Base-by-base conservation (phyloP, 2,329 filamentous ascomycete species). In the Coccinonectria pachysandricola region DNA sequence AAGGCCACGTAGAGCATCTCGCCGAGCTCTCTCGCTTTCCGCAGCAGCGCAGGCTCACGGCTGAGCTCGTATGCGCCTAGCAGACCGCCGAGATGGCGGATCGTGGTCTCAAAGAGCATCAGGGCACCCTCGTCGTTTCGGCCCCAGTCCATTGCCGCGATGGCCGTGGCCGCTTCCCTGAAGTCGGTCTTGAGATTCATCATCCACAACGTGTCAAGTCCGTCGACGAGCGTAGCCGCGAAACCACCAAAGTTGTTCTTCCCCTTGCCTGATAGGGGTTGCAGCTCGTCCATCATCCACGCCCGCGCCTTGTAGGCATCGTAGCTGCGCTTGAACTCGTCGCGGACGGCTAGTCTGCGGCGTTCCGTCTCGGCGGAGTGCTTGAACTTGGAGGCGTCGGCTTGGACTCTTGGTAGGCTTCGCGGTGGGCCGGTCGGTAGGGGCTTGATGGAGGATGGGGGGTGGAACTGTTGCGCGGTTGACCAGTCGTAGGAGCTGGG, bases 171-270 rank as follows among this genome's bases (percentile, higher is more conserved):
- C 5, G 74, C 72, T 11, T 63, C 49, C 23, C 59, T 53, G 36
- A 75, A 77, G 12, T 79, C 74, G 2, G 65, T 54, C 16, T 63
- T 52, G 12, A 77, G 46, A 8, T 52, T 71, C 71, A 78, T 75
- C 24, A 79, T 76, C 60, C 65, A 69, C 2, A 79, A 59, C 0
- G 71, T 74, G 31, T 77, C 72, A 21, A 79, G 52, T 0, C 63
- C 55, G 43, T 79, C 74, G 17, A 79, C 65, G 23, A 78, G 48
- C 0, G 71, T 74, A 7, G 71, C 71, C 2, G 62, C 70, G 62
- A 68, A 73, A 14, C 64, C 63, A 4, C 67, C 65, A 44, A 70
- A 71, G 1, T 53, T 52, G 30, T 67, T 60, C 34, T 59, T 65
- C 8, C 48, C 56, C 5, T 47, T 43, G 15, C 60, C 65, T 12